Evolutionary conservation across 305 asterid genomes (phyloP).

Genomic region (Euphrasia arctica): DNA sequence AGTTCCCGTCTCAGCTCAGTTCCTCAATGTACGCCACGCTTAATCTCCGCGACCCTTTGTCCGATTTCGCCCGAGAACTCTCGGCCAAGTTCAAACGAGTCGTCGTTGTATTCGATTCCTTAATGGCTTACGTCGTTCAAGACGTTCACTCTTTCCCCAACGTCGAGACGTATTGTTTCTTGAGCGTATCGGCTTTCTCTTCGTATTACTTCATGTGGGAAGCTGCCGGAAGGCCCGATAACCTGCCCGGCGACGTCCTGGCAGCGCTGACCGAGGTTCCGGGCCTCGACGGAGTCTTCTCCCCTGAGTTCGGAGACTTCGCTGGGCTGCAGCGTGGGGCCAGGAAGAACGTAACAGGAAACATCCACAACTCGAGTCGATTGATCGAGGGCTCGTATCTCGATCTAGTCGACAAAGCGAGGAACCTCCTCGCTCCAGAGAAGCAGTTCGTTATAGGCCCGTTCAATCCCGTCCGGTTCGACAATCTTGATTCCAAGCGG

Average conservation of each 20-base stretch:
- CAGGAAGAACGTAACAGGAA: slow-evolving; percentile 25
- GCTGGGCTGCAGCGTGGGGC: slow-evolving; percentile 16
- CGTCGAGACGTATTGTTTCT: slow-evolving; percentile 45
- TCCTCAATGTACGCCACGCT: slow-evolving; percentile 35
- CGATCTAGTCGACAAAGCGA: slow-evolving; percentile 28
- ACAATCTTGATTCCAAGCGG: slow-evolving; percentile 5
- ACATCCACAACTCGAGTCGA: slow-evolving; percentile 43
- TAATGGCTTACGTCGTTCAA: slow-evolving; percentile 55
- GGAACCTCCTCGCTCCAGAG: background rate
- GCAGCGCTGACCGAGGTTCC: slow-evolving; percentile 15
- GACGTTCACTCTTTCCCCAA: slow-evolving; percentile 37
- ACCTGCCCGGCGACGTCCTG: slow-evolving; percentile 8
- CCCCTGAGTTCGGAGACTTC: slow-evolving; percentile 32
- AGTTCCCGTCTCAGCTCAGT: slow-evolving; percentile 44
- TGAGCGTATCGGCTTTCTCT: slow-evolving; percentile 38
- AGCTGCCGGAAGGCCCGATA: slow-evolving; percentile 21
- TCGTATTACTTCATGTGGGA: slow-evolving; percentile 28
- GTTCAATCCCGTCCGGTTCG: slow-evolving; percentile 26
- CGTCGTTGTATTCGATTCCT: slow-evolving; percentile 39
- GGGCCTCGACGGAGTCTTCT: slow-evolving; percentile 15
- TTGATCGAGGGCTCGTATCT: slow-evolving; percentile 42
- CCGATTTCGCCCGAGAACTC: slow-evolving; percentile 18
- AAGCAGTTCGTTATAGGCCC: slow-evolving; percentile 63
- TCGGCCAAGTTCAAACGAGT: slow-evolving; percentile 24
- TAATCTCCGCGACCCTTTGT: slow-evolving; percentile 41